Evolutionary conservation across 1,284 basidiomycete genomes (phyloP), one percentile per base, ranked within the genome.

Genomic region (Tilletia caries): DNA sequence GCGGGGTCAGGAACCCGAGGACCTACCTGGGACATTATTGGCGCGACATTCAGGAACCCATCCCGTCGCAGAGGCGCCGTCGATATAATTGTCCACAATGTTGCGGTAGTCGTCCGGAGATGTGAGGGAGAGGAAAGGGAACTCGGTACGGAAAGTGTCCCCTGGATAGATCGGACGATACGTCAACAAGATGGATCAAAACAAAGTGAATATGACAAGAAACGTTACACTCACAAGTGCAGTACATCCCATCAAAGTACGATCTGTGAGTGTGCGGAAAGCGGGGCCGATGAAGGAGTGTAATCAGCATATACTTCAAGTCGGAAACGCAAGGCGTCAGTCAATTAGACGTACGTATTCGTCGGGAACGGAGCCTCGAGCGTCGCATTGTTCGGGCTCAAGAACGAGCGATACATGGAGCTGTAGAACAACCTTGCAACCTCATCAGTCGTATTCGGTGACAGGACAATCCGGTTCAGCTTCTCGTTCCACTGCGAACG

Each of bases 351-450:
- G 32, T 29, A 62, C 58, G 58, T 62, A 27, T 62, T 33, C 20
- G 58, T 62, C 27, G 58, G 58, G 58, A 62, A 62, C 15, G 58
- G 58, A 18, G 58, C 72, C 33, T 73, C 70, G 10, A 34, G 68
- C 2, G 79, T 80, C 10, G 76, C 78, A 50, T 80, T 80, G 73
- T 79, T 79, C 1, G 79, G 79, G 27, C 71, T 78, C 8, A 80
- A 71, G 68, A 79, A 80, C 25, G 72, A 70, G n/a, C 78, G 70
- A 71, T 80, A 80, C 52, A 79, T 72, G 12, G 70, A 73, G 27
- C 75, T 75, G 68, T 80, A 80, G 70, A 80, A 76, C 23, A 80
- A 67, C 27, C 72, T 41, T 15, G 66, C 67, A 48, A 80, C 50
- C 50, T 73, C 71, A 41, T 73, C 70, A 18, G 76, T 70, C n/a